phyloP scores from a whole-genome alignment of 371 early-diverging fungal species.

The Lichtheimia hyalospora region DNA sequence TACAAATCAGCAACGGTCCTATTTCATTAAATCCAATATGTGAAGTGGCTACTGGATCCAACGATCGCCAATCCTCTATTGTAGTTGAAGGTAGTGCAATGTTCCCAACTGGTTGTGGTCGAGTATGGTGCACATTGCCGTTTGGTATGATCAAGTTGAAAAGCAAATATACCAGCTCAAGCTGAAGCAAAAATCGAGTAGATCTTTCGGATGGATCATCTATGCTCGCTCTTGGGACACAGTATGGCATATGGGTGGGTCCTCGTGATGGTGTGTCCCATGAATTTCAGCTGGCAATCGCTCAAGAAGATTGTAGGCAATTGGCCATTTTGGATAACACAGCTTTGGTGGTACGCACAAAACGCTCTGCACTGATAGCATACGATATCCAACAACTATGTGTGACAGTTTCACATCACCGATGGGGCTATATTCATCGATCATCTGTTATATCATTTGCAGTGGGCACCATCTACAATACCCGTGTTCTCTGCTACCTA shows the following conservation, averaged over 20 bases:
- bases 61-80: conserved; percentile 3
- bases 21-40: conserved; percentile 12
- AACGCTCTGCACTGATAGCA: conserved; percentile 13
- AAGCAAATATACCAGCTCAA: neutral
- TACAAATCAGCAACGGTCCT: conserved; percentile 1
- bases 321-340: conserved; percentile 19
- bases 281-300: conserved; percentile 15
- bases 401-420: neutral
- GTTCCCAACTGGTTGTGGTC: conserved; percentile 19
- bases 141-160: conserved; percentile 6
- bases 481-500: conserved; percentile 7
- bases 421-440: conserved; percentile 4
- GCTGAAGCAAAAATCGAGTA: neutral
- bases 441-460: conserved; percentile 10
- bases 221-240: conserved; percentile 24
- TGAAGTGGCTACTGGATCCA: conserved; percentile 10
- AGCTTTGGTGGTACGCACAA: conserved; percentile 13
- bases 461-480: conserved; percentile 2
- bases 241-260: conserved; percentile 29
- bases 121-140: conserved; percentile 14
- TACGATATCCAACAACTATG: conserved; percentile 11
- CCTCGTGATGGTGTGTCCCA: conserved; percentile 14
- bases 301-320: conserved; percentile 20
- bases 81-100: conserved; percentile 6
- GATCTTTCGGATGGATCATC: neutral